These are phyloP conservation scores for Aspergillus caelatus DNA, from an alignment of 2,329 filamentous ascomycete species.

Conservation along the genomic window DNA sequence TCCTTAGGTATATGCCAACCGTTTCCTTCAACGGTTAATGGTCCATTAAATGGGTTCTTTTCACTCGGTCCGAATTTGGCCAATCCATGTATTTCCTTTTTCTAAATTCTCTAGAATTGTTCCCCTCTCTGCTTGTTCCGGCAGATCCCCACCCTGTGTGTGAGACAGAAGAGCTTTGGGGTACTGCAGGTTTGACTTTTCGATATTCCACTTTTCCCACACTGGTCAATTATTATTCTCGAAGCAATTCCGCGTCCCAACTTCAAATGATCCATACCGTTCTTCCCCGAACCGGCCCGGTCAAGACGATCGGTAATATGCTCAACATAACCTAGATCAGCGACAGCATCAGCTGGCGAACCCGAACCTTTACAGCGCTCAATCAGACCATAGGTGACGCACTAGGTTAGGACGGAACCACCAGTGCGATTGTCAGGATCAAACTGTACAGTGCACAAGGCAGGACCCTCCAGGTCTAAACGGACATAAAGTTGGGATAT, in stretches of 20 bases:
- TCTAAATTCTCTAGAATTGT: too few relatives aligned
- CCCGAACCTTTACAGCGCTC: not conserved
- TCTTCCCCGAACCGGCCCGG: not conserved
- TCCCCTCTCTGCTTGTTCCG: too few relatives aligned
- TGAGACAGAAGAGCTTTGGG: not conserved
- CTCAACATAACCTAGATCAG: not conserved
- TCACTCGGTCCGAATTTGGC: too few relatives aligned
- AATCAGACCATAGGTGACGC: not conserved
- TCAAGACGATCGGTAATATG: not conserved
- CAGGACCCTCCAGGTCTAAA: too few relatives aligned
- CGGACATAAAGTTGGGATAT: too few relatives aligned
- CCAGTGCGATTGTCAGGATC: not conserved
- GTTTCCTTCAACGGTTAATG: too few relatives aligned
- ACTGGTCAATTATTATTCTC: not conserved
- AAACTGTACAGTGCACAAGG: too few relatives aligned
- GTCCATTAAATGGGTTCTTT: too few relatives aligned
- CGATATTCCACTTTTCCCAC: not conserved
- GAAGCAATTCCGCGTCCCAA: not conserved
- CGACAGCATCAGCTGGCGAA: not conserved
- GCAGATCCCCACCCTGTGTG: not conserved
- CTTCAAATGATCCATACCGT: not conserved
- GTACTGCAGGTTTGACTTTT: not conserved
- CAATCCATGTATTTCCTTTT: too few relatives aligned
- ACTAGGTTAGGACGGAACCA: not conserved
- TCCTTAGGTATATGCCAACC: too few relatives aligned